Base-by-base conservation (phyloP, 2,329 filamentous ascomycete species). In the Fusarium mexicanum region DNA sequence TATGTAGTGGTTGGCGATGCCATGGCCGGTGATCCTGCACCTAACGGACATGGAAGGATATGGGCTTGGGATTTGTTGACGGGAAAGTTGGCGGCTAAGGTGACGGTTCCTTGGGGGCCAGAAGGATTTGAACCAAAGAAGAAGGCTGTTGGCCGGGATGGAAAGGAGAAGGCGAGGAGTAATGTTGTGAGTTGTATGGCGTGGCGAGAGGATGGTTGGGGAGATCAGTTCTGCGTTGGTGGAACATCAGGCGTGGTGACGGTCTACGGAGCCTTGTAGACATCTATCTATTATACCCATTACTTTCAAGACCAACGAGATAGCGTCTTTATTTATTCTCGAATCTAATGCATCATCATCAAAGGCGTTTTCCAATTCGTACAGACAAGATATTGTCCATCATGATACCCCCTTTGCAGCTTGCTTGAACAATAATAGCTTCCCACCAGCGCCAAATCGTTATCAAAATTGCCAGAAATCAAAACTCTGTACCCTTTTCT, bases 1-100 rank as follows among this genome's bases (percentile, higher is more conserved):
- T 92, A 92, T 55, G 94, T 96, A 3, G 78, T 98, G 8, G 93
- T 91, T 58, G 96, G 96, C 13, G 94, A 95, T 78, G 95, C 98
- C 82, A 86, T 89, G 61, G 78, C 75, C 3, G 80, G 69, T 26
- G 80, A 77, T 37, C 37, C 72, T 44, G 78, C 63, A 26, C 46
- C 62, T 6, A 67, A 71, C 55, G 84, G 83, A 6, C 86, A 92
- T 69, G 93, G 93, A 6, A 86, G 87, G 77, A 83, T 95, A 13
- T 91, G 92, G 85, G 94, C 91, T 4, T 98, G 96, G 96, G 95
- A 98, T 83, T 84, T 97, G 26, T 81, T 98, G 62, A 92, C 88
- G 11, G 95, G 94, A 3, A 89, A 91, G 62, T 80, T 93, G 58
- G 86, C 90, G 66, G 90, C 92, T 38, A 90, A 86, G 73, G 83